Evolutionary conservation across 129 eudicot genomes (phyloP).

Genomic region (Cynara cardunculus): DNA sequence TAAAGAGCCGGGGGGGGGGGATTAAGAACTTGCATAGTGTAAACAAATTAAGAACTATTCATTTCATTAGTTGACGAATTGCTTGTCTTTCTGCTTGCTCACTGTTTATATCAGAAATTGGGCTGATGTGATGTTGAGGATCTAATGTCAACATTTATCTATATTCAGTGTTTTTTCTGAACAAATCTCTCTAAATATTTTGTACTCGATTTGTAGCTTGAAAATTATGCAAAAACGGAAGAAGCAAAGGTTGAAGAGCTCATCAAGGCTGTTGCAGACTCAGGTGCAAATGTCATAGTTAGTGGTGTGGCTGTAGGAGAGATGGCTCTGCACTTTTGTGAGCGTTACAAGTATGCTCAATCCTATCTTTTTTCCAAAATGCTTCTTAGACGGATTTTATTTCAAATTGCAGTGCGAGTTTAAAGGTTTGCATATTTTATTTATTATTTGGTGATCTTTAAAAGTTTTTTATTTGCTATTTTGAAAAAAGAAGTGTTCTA

Average conservation of each 20-base stretch:
- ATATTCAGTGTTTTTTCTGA: background rate
- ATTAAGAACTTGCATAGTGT: background rate
- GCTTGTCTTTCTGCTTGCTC: background rate
- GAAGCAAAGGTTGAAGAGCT: slow-evolving; percentile 80
- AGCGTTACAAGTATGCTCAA: slow-evolving; percentile 62
- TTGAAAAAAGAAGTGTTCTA: too few relatives aligned
- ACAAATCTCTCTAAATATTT: background rate
- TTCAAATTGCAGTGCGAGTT: background rate
- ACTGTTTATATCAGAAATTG: background rate
- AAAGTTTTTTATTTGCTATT: background rate
- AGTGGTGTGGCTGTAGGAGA: slow-evolving; percentile 81
- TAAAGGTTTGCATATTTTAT: background rate
- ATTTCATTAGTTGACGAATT: background rate
- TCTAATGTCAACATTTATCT: background rate
- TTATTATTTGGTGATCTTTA: background rate
- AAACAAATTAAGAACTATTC: background rate
- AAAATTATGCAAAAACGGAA: slow-evolving; percentile 75
- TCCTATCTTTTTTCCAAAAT: background rate
- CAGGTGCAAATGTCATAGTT: slow-evolving; percentile 79
- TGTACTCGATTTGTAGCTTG: slow-evolving; percentile 35
- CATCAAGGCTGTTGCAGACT: slow-evolving; percentile 79
- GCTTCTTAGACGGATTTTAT: background rate
- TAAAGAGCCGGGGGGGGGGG: background rate
- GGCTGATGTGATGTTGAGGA: background rate
- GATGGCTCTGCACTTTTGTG: slow-evolving; percentile 80